Conservation (phyloP, 345 rosid species). For the Euphorbia pulcherrima region DNA sequence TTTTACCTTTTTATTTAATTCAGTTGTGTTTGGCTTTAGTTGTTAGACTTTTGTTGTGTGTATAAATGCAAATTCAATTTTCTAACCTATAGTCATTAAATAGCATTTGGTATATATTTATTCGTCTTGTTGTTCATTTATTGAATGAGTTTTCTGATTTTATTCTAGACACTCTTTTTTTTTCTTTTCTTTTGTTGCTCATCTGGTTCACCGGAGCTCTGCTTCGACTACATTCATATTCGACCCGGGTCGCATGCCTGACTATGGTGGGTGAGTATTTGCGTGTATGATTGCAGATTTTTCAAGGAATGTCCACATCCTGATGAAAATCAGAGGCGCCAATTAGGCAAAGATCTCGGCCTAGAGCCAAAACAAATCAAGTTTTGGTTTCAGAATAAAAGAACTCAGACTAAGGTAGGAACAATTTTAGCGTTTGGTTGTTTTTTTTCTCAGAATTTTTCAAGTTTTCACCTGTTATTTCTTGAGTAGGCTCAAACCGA, state of each 20-base stretch:
- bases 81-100: not conserved
- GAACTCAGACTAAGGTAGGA: conserved; percentile 63
- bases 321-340: conserved; percentile 47
- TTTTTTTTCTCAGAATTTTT: not conserved
- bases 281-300: conserved; percentile 28
- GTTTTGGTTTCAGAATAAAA: conserved; percentile 84
- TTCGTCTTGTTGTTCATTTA: not conserved
- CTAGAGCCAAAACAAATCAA: conserved; percentile 53
- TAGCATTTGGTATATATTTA: not conserved
- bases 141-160: not conserved
- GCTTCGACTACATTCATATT: too few species aligned
- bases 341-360: conserved; percentile 43
- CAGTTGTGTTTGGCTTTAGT: not conserved
- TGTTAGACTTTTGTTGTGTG: not conserved
- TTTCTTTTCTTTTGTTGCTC: too few species aligned
- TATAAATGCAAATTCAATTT: not conserved
- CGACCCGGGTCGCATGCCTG: too few species aligned
- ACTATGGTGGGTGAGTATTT: too few species aligned
- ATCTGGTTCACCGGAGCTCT: too few species aligned
- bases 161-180: not conserved
- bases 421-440: not conserved
- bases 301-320: conserved; percentile 71
- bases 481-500: conserved; percentile 49
- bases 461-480: not conserved
- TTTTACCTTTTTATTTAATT: too few species aligned